Conservation (phyloP, 2,329 filamentous ascomycete genomes). For the Microthyrium microscopicum region DNA sequence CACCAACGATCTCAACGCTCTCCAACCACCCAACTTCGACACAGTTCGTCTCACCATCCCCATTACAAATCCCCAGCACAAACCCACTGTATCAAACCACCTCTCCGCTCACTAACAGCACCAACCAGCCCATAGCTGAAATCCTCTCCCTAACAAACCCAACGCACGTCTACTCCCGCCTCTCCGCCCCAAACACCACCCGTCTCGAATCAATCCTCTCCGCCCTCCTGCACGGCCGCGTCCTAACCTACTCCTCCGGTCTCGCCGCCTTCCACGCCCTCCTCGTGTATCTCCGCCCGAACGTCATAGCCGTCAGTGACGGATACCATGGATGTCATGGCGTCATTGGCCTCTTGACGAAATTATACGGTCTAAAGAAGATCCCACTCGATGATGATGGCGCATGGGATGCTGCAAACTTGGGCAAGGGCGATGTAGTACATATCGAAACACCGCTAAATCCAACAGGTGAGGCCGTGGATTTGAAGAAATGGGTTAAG, state of each 20-base stretch:
- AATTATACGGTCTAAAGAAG: constrained; percentile 58
- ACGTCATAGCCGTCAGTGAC: constrained; percentile 61
- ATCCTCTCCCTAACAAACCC: constrained; percentile 16
- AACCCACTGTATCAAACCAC: too few relatives aligned
- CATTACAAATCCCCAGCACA: not conserved
- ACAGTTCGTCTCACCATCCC: not conserved
- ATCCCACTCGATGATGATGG: constrained; percentile 42
- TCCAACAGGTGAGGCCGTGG: constrained; percentile 65
- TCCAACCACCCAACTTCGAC: not conserved
- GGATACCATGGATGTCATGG: constrained; percentile 94
- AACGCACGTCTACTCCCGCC: constrained; percentile 59
- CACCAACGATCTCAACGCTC: constrained; percentile 7
- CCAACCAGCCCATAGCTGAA: too few relatives aligned
- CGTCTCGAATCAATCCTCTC: constrained; percentile 74
- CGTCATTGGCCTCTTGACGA: constrained; percentile 55
- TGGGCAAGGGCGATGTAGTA: constrained; percentile 66
- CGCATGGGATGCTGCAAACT: constrained; percentile 45
- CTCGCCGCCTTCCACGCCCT: constrained; percentile 79
- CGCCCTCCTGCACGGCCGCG: constrained; percentile 51
- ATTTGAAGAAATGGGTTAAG: constrained; percentile 54
- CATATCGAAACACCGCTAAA: constrained; percentile 92
- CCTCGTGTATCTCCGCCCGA: constrained; percentile 69
- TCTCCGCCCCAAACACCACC: constrained; percentile 59
- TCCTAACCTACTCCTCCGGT: constrained; percentile 68
- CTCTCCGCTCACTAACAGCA: too few relatives aligned